Base-by-base conservation (phyloP, 345 rosid genomes). In the Isatis tinctoria region DNA sequence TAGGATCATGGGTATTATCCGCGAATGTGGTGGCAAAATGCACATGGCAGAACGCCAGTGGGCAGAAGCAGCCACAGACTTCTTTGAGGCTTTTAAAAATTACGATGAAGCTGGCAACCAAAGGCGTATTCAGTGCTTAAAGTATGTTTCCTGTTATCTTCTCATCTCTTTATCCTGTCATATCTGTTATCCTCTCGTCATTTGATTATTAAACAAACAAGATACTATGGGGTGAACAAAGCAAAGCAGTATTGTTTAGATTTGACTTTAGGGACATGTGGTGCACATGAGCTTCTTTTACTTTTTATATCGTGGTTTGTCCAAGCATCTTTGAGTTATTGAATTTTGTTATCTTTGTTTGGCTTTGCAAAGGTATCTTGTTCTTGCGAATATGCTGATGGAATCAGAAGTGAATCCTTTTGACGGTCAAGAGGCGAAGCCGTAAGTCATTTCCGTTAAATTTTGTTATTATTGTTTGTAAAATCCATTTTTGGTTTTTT, bases 21-120 rank as follows among this genome's bases (percentile, higher is more conserved):
- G 97, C 30, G 99, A 96, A 78, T 96, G 99, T 82, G 99, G 99
- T 66, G 99, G 99, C 4, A 96, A 96, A 83, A 96, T 96, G 99
- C 98, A 92, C 82, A 96, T 90, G 99, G 96, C 98, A 30, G 98
- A 96, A 82, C 98, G 97, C 74, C 97, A 89, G 66, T 96, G 99
- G 99, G 93, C 87, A 58, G 99, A 96, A 41, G 99, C 98, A 0
- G 98, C 98, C 17, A 96, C 99, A 5, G 99, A 96, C 78, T 96
- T 96, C 87, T 96, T 96, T 85, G 99, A 92, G 83, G 99, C 99
- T 68, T 96, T 96, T 71, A 96, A 96, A 82, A 96, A 96, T 69
- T 96, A 96, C 67, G 99, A 96, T 79, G 99, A 96, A 87, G 99
- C 99, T 78, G 99, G 99, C 51, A 96, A 92, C 71, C 98, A 96